A percentile compares a stretch with the other conserved stretches of the same genome.
Evolutionary conservation across 768 basidiomycete species (phyloP).

Genomic region (Phanerochaete sordida): DNA sequence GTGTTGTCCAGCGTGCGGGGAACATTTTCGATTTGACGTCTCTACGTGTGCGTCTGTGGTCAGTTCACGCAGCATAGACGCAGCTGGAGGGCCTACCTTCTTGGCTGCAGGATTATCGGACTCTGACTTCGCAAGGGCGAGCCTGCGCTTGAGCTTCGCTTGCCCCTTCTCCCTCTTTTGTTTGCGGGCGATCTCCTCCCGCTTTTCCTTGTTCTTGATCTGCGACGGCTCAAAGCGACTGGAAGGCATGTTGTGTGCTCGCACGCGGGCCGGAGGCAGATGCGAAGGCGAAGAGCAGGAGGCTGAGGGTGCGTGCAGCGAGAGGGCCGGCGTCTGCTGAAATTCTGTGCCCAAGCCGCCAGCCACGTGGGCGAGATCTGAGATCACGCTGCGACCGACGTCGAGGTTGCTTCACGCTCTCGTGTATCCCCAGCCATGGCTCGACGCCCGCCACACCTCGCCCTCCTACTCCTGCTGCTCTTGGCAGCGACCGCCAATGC

Average conservation of each 20-base stretch:
- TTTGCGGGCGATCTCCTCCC: slow-evolving; percentile 73
- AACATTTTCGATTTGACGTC: slow-evolving; percentile 80
- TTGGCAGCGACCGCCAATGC: slow-evolving; percentile 54
- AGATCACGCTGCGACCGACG: slow-evolving; percentile 7
- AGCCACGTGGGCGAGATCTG: slow-evolving; percentile 1
- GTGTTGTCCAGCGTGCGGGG: slow-evolving; percentile 93
- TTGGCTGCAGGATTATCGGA: slow-evolving; percentile 71
- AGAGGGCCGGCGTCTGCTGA: neutral
- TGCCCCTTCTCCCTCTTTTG: slow-evolving; percentile 75
- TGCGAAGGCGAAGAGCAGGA: neutral
- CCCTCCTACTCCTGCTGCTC: slow-evolving; percentile 35
- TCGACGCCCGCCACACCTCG: slow-evolving; percentile 26
- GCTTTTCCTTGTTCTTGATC: slow-evolving; percentile 87
- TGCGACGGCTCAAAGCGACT: slow-evolving; percentile 57
- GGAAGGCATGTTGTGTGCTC: slow-evolving; percentile 43
- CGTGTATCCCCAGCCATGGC: slow-evolving; percentile 4
- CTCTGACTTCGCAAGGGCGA: slow-evolving; percentile 77
- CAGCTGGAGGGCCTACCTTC: slow-evolving; percentile 67
- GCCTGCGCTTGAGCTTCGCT: slow-evolving; percentile 74
- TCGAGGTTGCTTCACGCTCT: neutral
- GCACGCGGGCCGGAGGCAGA: neutral
- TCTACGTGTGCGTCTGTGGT: slow-evolving; percentile 37
- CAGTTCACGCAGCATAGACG: neutral
- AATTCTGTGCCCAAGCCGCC: neutral
- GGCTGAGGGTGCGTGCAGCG: neutral